Conservation (phyloP, 2,329 filamentous ascomycete species). For the Aspergillus alliaceus region DNA sequence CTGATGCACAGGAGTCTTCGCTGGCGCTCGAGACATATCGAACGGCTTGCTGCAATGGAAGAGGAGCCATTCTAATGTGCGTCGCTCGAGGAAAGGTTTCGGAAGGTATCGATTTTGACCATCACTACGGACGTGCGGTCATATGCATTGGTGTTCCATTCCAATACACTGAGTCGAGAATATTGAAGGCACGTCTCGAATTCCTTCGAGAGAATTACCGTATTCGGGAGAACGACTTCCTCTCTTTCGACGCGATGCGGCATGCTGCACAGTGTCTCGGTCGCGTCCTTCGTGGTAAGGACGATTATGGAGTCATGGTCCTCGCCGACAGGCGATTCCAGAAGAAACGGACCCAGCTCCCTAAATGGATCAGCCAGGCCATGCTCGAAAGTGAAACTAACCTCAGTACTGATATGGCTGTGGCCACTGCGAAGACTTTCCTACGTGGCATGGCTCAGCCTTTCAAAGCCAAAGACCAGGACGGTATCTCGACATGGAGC, state of each 20-base stretch:
- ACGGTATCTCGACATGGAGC: slow-evolving; percentile 92
- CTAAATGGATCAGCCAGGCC: slow-evolving; percentile 94
- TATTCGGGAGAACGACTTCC: slow-evolving; percentile 94
- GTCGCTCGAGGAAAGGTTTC: slow-evolving; percentile 96
- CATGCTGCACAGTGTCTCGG: slow-evolving; percentile 96
- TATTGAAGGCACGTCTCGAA: slow-evolving; percentile 90
- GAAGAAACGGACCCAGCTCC: slow-evolving; percentile 85
- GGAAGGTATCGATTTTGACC: slow-evolving; percentile 98
- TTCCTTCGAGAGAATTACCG: slow-evolving; percentile 97
- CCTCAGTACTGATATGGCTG: slow-evolving; percentile 92
- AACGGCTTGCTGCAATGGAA: slow-evolving; percentile 94
- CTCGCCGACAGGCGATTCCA: slow-evolving; percentile 90
- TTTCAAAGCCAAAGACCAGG: slow-evolving; percentile 77
- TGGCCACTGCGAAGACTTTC: slow-evolving; percentile 85
- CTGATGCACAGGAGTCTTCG: slow-evolving; percentile 94
- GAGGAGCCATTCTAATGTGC: slow-evolving; percentile 88
- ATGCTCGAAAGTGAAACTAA: slow-evolving; percentile 83
- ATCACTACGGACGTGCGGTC: slow-evolving; percentile 95
- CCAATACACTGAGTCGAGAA: slow-evolving; percentile 97
- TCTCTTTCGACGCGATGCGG: slow-evolving; percentile 99
- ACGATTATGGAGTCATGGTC: slow-evolving; percentile 99
- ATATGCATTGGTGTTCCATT: slow-evolving; percentile 96
- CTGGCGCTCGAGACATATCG: slow-evolving; percentile 94
- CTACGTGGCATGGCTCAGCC: slow-evolving; percentile 89
- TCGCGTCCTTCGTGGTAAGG: slow-evolving; percentile 90